phyloP scores from a whole-genome alignment of 1,284 basidiomycete genomes.

The Chalciporus piperatoides region DNA sequence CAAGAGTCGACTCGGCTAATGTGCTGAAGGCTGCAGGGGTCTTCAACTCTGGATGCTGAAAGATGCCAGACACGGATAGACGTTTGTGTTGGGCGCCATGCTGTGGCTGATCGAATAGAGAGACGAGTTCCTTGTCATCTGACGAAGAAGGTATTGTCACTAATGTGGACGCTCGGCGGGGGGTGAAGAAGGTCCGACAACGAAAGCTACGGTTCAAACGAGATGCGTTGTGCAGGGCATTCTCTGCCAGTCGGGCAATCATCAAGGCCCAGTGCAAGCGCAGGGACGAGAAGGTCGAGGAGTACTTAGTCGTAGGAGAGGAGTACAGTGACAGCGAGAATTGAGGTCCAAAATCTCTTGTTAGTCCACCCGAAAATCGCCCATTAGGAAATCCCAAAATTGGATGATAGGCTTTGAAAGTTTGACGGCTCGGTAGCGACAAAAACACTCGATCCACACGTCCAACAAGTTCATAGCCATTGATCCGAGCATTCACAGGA shows the following conservation, averaged over 20 bases:
- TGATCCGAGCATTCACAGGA: not conserved
- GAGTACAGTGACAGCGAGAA: too few relatives aligned
- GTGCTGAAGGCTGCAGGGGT: conserved; percentile 59
- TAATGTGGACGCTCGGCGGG: conserved; percentile 19
- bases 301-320: not conserved
- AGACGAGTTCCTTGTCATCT: conserved; percentile 61
- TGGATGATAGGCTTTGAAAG: too few relatives aligned
- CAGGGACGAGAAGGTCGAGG: not conserved
- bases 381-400: not conserved
- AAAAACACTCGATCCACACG: too few relatives aligned
- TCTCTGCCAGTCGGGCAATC: conserved; percentile 48
- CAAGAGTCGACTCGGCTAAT: conserved; percentile 67
- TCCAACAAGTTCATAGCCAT: not conserved
- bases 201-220: conserved; percentile 42
- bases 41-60: conserved; percentile 61
- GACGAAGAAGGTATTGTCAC: conserved; percentile 52
- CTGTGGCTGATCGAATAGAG: conserved; percentile 68
- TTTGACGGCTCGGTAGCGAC: too few relatives aligned
- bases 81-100: conserved; percentile 36
- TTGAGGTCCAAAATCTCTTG: too few relatives aligned
- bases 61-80: conserved; percentile 62
- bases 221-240: conserved; percentile 39
- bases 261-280: conserved; percentile 36
- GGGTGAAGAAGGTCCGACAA: conserved; percentile 29
- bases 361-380: not conserved